Evolutionary conservation across 83 land plant genomes (phyloP).

Genomic region (Picea abies): DNA sequence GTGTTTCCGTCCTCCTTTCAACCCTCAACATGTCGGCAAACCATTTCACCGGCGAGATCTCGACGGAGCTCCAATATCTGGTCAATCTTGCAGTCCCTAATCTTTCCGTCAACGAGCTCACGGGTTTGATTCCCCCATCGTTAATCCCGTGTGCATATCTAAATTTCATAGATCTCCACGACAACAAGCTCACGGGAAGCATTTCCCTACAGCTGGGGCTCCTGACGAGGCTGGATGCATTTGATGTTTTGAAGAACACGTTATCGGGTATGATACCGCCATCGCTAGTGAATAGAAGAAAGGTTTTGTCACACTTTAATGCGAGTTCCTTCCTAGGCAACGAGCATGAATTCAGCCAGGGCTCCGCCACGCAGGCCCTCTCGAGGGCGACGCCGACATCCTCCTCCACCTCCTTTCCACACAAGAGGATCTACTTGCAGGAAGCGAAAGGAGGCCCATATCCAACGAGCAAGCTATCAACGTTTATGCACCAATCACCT

Average conservation of each 20-base stretch:
- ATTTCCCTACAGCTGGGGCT: conserved; percentile 68
- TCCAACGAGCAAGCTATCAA: too few relatives aligned
- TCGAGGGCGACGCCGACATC: conserved; percentile 63
- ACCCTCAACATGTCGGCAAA: conserved; percentile 83
- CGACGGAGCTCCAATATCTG: conserved; percentile 58
- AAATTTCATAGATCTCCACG: conserved; percentile 77
- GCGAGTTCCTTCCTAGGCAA: conserved; percentile 71
- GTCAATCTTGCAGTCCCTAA: conserved; percentile 67
- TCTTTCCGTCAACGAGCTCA: conserved; percentile 55
- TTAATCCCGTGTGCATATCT: conserved; percentile 68
- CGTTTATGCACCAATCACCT: too few relatives aligned
- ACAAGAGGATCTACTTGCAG: too few relatives aligned
- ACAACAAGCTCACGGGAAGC: conserved; percentile 59
- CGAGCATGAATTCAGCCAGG: conserved; percentile 17
- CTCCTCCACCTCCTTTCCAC: neutral
- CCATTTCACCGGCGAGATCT: conserved; percentile 59
- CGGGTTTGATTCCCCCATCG: conserved; percentile 66
- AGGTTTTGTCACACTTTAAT: conserved; percentile 61
- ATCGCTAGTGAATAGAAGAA: conserved; percentile 55
- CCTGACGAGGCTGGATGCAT: conserved; percentile 54
- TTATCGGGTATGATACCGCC: conserved; percentile 73
- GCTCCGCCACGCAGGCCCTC: conserved; percentile 70
- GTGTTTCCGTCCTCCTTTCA: too few relatives aligned
- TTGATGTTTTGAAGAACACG: conserved; percentile 75
- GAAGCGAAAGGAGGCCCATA: too few relatives aligned